Percentiles rank a stretch among this genome's conserved stretches.
These are phyloP conservation scores for Cadophora gregata DNA, from an alignment of 2,329 filamentous ascomycete species.

Conservation along the genomic window DNA sequence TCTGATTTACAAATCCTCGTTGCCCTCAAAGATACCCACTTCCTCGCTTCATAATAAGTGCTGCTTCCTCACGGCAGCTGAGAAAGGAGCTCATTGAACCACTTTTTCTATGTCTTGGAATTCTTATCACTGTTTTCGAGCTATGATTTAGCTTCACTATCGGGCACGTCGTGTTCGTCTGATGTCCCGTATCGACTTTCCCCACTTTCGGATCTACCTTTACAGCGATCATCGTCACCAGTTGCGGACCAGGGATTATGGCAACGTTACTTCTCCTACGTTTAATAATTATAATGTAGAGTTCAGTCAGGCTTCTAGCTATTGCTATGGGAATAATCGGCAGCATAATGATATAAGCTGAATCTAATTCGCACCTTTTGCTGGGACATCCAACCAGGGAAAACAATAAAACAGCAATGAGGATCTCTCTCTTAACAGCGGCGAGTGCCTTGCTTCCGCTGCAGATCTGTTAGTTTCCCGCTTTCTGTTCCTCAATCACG, in stretches of 20 bases:
- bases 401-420: constrained; percentile 9
- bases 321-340: not conserved
- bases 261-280: constrained; percentile 27
- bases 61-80: too few relatives aligned
- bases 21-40: too few relatives aligned
- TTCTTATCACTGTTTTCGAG: too few relatives aligned
- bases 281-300: not conserved
- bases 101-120: too few relatives aligned
- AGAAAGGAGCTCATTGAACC: too few relatives aligned
- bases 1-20: too few relatives aligned
- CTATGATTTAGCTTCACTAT: too few relatives aligned
- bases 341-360: not conserved
- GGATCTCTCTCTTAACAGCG: not conserved
- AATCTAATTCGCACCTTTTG: not conserved
- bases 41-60: too few relatives aligned
- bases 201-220: constrained; percentile 23
- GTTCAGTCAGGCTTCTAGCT: too few relatives aligned
- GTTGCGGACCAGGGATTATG: constrained; percentile 20
- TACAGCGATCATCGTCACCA: constrained; percentile 23
- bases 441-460: constrained; percentile 12
- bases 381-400: not conserved
- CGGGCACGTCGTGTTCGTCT: constrained; percentile 7
- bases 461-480: constrained; percentile 14
- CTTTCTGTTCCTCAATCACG: not conserved
- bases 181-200: constrained; percentile 13